Base-by-base conservation (phyloP, 1,284 basidiomycete genomes). In the Ustilago xerochloae region DNA sequence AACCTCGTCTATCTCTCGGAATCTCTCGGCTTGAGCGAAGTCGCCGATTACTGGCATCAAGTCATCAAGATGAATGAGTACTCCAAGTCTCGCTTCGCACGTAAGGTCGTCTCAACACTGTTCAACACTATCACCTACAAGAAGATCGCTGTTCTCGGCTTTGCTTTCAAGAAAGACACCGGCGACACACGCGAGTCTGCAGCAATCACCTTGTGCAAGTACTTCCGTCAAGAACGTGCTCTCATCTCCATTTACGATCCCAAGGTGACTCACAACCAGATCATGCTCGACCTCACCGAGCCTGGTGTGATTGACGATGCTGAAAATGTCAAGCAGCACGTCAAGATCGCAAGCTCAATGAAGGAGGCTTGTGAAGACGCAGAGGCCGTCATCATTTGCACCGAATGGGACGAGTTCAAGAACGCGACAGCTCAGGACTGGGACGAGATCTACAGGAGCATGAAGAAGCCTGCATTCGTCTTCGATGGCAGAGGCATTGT, bases 71-170 rank as follows among this genome's bases (percentile, higher is more conserved):
- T 84, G 82, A 84, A 84, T 74, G 81, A 84, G 52, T 84, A 69
- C 62, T 76, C 73, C 24, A 84, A 84, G 39, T 51, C 63, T 52
- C 80, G 85, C 12, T 86, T 86, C 57, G 85, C 84, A 4, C 74
- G 82, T 65, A 85, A 83, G 48, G 85, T 86, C 35, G 84, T 86
- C 29, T 79, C 77, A 47, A 94, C 93, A 15, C 90, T 99, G 53
- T 99, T 99, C 90, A 98, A 96, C 87, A 98, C 96, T 36, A 94
- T 96, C 85, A 96, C 93, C 15, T 90, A 90, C 86, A 95, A 99
- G 93, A 91, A 91, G 84, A 94, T 99, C 81, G 93, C 96, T 46
- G 91, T 99, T 46, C 91, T 99, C 51, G 97, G 96, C 18, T 97
- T 96, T 84, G 77, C 81, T 15, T 79, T 84, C 81, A 82, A 82